Evolutionary conservation across 768 basidiomycete species (phyloP).

Genomic region (Leccinum arenicola): DNA sequence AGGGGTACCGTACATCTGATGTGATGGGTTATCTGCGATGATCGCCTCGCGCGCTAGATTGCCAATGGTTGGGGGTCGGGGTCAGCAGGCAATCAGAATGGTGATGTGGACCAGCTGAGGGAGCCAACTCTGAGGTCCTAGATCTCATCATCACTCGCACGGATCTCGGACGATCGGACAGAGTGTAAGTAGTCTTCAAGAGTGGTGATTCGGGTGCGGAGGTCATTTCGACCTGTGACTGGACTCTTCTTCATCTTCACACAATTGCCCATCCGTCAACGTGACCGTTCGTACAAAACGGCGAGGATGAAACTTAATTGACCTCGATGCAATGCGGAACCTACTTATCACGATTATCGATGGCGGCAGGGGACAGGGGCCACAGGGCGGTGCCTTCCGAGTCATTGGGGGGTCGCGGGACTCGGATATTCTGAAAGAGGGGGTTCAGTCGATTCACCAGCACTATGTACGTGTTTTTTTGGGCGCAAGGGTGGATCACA

Average conservation of each 20-base stretch:
- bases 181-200: too few species aligned
- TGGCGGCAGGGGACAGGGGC: background rate
- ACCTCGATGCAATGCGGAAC: background rate
- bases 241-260: background rate
- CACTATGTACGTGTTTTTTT: background rate
- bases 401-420: background rate
- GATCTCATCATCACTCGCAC: background rate
- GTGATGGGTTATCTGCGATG: background rate
- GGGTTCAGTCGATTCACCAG: background rate
- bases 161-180: background rate
- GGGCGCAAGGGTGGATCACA: background rate
- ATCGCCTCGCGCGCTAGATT: background rate
- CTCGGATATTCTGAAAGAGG: background rate
- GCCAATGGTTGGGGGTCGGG: background rate
- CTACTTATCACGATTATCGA: background rate
- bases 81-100: background rate
- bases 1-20: background rate
- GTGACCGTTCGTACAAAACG: background rate
- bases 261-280: background rate
- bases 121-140: background rate
- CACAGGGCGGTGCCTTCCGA: background rate
- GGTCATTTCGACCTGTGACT: background rate
- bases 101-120: background rate
- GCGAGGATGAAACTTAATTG: background rate
- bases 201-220: background rate